These are phyloP conservation scores for Mollisia scopiformis DNA, from an alignment of 2,329 filamentous ascomycete species.

Conservation along the genomic window DNA sequence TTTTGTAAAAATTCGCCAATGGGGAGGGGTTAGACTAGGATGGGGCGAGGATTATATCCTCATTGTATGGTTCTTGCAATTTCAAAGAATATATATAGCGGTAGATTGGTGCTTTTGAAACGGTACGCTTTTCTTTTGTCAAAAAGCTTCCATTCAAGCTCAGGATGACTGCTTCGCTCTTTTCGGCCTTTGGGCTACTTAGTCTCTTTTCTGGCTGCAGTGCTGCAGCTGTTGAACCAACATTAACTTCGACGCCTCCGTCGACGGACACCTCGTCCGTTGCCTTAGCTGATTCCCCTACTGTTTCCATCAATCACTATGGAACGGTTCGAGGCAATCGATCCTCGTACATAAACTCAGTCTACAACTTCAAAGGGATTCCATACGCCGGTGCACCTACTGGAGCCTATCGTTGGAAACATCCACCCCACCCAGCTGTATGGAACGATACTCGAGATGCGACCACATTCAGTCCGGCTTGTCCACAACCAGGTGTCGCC, in stretches of 20 bases:
- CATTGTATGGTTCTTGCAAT: background rate
- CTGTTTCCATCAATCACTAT: background rate
- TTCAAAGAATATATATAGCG: background rate
- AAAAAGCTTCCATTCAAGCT: background rate
- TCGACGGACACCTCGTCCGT: background rate
- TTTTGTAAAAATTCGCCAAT: background rate
- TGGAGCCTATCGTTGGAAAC: conserved; percentile 12
- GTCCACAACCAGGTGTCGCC: conserved; percentile 11
- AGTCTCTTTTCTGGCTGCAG: background rate
- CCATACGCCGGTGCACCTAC: conserved; percentile 16
- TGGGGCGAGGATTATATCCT: background rate
- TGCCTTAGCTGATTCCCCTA: background rate
- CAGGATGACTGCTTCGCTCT: background rate
- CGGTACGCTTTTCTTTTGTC: background rate
- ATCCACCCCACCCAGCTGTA: conserved; percentile 5
- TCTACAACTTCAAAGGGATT: conserved; percentile 16
- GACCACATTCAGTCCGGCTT: conserved; percentile 15
- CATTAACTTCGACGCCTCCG: background rate
- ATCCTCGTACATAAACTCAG: conserved; percentile 6
- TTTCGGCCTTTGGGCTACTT: background rate
- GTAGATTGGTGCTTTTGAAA: background rate
- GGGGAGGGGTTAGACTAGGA: background rate
- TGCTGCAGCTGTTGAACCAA: background rate
- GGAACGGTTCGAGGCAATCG: conserved; percentile 7
- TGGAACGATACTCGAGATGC: conserved; percentile 11